Conservation (phyloP, 139 green algal genomes). For the Coelastrella sp. region DNA sequence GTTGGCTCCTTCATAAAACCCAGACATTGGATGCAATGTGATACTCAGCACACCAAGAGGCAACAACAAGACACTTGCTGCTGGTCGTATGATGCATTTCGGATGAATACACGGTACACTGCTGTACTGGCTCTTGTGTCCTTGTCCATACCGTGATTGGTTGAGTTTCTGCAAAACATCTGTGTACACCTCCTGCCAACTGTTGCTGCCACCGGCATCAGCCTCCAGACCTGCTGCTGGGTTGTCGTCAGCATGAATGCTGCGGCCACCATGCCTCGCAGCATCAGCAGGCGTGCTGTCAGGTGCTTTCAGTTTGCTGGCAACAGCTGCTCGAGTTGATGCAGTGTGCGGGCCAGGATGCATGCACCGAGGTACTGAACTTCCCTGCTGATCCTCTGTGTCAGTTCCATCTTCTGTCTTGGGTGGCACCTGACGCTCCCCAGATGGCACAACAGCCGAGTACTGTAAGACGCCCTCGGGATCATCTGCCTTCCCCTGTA, state of each 20-base stretch:
- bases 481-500: slow-evolving; percentile 9
- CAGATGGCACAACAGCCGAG: neutral
- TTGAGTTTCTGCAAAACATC: slow-evolving; percentile 11
- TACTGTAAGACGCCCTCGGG: slow-evolving; percentile 20
- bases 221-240: neutral
- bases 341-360: too few species aligned
- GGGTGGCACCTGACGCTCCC: slow-evolving; percentile 23
- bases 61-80: too few species aligned
- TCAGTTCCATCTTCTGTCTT: slow-evolving; percentile 39
- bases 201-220: neutral
- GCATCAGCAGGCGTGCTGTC: too few species aligned
- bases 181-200: neutral
- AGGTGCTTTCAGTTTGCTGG: too few species aligned
- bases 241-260: neutral
- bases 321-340: too few species aligned
- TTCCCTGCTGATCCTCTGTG: neutral
- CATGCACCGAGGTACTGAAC: too few species aligned
- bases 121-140: too few species aligned
- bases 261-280: neutral
- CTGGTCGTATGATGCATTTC: too few species aligned
- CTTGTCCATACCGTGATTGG: neutral
- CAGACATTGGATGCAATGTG: too few species aligned
- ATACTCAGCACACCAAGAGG: too few species aligned
- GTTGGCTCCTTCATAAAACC: too few species aligned
- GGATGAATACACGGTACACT: too few species aligned